Evolutionary conservation across 371 early-diverging fungal genomes (phyloP).

Genomic region (Rhizomucor miehei): DNA sequence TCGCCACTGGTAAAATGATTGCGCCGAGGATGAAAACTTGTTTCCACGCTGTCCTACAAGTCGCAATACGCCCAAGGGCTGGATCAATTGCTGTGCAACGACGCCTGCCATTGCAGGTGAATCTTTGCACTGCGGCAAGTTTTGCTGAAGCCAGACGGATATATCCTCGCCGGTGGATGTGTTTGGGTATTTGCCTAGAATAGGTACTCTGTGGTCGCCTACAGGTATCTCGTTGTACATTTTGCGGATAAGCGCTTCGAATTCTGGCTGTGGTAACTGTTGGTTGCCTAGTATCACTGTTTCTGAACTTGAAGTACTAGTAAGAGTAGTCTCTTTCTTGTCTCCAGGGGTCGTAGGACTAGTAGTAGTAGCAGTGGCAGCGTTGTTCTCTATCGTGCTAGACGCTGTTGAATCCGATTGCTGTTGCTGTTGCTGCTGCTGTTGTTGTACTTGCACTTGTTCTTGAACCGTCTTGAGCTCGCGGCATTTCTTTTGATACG

Average conservation of each 20-base stretch:
- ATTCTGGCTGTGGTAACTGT: constrained; percentile 26
- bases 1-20: constrained; percentile 73
- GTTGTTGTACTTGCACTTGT: constrained; percentile 1
- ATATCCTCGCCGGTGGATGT: constrained; percentile 70
- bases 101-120: constrained; percentile 63
- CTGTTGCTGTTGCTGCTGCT: constrained; percentile 2
- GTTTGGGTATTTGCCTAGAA: constrained; percentile 67
- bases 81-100: constrained; percentile 70
- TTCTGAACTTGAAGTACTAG: not conserved
- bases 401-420: not conserved
- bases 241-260: constrained; percentile 30
- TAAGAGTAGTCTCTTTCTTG: constrained; percentile 1
- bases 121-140: constrained; percentile 58
- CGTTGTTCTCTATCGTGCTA: not conserved
- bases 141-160: constrained; percentile 68
- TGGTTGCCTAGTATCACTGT: constrained; percentile 28
- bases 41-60: constrained; percentile 72
- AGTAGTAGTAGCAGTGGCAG: no score
- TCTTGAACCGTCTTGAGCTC: constrained; percentile 31
- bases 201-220: constrained; percentile 65
- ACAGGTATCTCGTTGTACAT: constrained; percentile 61
- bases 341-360: not conserved
- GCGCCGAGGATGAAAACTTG: constrained; percentile 61
- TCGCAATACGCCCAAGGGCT: constrained; percentile 59
- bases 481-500: constrained; percentile 49